Conservation (phyloP, 2,329 filamentous ascomycete species). For the Phaeophleospora eucalypticola region DNA sequence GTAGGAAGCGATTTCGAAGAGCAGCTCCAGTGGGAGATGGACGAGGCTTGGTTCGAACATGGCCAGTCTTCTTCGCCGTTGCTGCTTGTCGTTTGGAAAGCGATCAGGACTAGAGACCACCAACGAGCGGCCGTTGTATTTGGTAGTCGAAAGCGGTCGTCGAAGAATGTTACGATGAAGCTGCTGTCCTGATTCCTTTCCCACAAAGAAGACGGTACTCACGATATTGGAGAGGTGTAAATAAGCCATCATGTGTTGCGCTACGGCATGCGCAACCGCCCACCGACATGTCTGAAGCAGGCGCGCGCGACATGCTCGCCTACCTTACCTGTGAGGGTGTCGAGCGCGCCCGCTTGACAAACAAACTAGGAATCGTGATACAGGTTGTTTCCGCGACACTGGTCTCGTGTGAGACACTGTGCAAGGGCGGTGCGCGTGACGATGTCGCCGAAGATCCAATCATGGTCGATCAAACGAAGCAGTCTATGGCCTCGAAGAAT, state of each 20-base stretch:
- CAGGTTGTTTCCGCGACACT: background rate
- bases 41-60: constrained; percentile 11
- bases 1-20: constrained; percentile 31
- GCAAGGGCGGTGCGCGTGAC: constrained; percentile 5
- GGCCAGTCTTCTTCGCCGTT: no score
- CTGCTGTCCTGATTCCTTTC: no score
- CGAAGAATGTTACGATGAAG: no score
- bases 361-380: background rate
- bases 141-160: no score
- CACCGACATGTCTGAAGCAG: background rate
- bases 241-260: background rate
- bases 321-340: no score
- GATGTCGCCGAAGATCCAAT: background rate
- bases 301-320: background rate
- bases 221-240: background rate
- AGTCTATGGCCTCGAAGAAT: background rate
- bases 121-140: no score
- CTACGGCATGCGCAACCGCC: background rate
- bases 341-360: constrained; percentile 2
- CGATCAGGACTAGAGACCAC: no score
- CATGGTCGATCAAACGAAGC: background rate
- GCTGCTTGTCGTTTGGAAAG: no score
- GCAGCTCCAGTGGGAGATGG: constrained; percentile 36
- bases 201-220: background rate
- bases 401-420: constrained; percentile 4